Evolutionary conservation across 108 stramenopile species (phyloP), one percentile per base, ranked within the genome.

Genomic region (Parietichytrium sp.): DNA sequence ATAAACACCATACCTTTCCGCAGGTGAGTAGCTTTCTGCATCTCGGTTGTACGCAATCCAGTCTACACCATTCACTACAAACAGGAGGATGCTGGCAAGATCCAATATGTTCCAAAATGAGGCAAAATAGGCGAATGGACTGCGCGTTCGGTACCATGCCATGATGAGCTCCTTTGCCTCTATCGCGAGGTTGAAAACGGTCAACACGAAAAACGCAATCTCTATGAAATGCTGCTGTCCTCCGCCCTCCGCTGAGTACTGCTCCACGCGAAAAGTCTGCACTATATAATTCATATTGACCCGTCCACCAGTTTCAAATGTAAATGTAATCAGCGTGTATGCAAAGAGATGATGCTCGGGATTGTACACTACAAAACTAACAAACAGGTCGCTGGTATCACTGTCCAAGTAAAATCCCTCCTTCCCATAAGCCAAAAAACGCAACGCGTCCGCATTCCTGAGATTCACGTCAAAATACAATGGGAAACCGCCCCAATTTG

Each of bases 51-150:
- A 80, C 18, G 31, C 30, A 10, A 53, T 29, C 79, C 79, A 80
- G 52, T n/a, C 18, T 15, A 51, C 25, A 13, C 23, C 49, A 31
- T 52, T 80, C 29, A 16, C 31, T 3, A 53, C 13, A 4, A 80
- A 29, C 7, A 80, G 79, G 26, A 52, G 52, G 30, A 80, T 30
- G 79, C 53, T 80, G 16, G 38, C 50, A 33, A 80, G n/a, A 52
- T 80, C 79, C 36, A 80, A 33, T 33, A 53, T 53, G 52, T 80
- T 80, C 79, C 79, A 80, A 18, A 51, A 13, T 23, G 51, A 52
- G 26, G 3, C 16, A 30, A 80, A 80, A 1, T 80, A 80, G 4
- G 79, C 53, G 3, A 72, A 42, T 6, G 61, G 61, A 10, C 33
- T 8, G n/a, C 61, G 38, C 0, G 61, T 72, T 16, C 61, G 33